Conservation (phyloP, 352 stramenopile species). For the Phytopythium litorale region DNA sequence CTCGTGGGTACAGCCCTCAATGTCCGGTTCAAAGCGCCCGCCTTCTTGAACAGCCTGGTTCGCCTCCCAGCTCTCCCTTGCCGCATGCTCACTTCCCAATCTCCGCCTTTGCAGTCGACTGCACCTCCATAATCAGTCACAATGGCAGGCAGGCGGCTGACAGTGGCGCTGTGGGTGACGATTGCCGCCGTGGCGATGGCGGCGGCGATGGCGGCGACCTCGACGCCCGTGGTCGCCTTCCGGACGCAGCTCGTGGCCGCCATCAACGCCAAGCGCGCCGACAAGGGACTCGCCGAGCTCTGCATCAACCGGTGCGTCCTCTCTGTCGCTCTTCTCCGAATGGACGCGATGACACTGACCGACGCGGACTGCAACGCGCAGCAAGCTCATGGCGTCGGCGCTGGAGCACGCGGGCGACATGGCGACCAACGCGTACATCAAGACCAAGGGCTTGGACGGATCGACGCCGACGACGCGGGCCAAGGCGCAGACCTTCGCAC, state of each 20-base stretch:
- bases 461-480: constrained; percentile 28
- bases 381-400: constrained; percentile 28
- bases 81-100: background rate
- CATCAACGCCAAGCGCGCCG: constrained; percentile 34
- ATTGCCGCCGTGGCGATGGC: constrained; percentile 11
- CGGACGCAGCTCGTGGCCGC: constrained; percentile 29
- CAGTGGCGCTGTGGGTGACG: constrained; percentile 1
- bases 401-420: constrained; percentile 33
- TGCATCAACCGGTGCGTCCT: constrained; percentile 33
- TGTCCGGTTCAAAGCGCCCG: background rate
- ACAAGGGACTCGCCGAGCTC: constrained; percentile 24
- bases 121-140: background rate
- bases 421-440: constrained; percentile 28
- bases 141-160: background rate
- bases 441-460: constrained; percentile 30
- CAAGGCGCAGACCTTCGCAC: constrained; percentile 19
- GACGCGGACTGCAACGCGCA: background rate
- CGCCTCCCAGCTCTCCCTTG: background rate
- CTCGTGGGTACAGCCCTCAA: background rate
- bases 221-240: constrained; percentile 36
- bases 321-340: background rate
- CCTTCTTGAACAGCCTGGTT: background rate
- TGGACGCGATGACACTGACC: too few relatives aligned
- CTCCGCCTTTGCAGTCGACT: too few relatives aligned
- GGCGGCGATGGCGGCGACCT: constrained; percentile 11